Evolutionary conservation across 345 rosid genomes (phyloP).

Genomic region (Gynandropsis gynandra): DNA sequence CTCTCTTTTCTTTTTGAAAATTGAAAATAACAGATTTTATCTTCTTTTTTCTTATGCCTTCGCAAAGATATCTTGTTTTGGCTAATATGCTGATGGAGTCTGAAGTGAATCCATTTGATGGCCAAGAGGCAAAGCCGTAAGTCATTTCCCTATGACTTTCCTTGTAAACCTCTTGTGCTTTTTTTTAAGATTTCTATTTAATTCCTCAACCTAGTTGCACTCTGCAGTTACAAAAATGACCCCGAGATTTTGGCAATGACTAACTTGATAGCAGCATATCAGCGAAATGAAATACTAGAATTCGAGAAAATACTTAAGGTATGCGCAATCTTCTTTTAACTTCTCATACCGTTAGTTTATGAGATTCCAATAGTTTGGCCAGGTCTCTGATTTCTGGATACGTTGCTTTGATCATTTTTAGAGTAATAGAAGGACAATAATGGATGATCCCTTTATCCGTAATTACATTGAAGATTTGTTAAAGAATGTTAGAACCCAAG

Average conservation of each 20-base stretch:
- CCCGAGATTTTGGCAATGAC: slow-evolving; percentile 99
- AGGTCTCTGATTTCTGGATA: neutral
- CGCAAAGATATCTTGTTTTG: slow-evolving; percentile 76
- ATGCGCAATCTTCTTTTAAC: slow-evolving; percentile 7
- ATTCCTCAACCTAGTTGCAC: slow-evolving; percentile 11
- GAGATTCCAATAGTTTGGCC: no score
- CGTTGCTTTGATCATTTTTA: slow-evolving; percentile 21
- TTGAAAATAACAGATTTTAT: neutral
- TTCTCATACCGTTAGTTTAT: no score
- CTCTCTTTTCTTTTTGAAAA: neutral
- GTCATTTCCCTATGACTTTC: slow-evolving; percentile 18
- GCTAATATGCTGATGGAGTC: slow-evolving; percentile 99
- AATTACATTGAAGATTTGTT: slow-evolving; percentile 95
- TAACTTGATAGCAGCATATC: slow-evolving; percentile 93
- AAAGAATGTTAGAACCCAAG: slow-evolving; percentile 98
- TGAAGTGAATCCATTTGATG: slow-evolving; percentile 98
- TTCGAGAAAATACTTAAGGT: slow-evolving; percentile 98
- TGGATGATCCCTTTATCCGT: slow-evolving; percentile 95
- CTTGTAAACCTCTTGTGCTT: slow-evolving; percentile 6
- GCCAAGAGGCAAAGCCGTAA: slow-evolving; percentile 99
- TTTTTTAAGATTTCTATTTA: neutral
- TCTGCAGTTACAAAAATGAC: slow-evolving; percentile 83
- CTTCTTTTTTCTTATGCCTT: slow-evolving; percentile 12
- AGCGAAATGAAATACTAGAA: slow-evolving; percentile 91
- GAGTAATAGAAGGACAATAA: slow-evolving; percentile 91